Conservation (phyloP, 805 yeast species). For the Kodamaea jinghongensis region DNA sequence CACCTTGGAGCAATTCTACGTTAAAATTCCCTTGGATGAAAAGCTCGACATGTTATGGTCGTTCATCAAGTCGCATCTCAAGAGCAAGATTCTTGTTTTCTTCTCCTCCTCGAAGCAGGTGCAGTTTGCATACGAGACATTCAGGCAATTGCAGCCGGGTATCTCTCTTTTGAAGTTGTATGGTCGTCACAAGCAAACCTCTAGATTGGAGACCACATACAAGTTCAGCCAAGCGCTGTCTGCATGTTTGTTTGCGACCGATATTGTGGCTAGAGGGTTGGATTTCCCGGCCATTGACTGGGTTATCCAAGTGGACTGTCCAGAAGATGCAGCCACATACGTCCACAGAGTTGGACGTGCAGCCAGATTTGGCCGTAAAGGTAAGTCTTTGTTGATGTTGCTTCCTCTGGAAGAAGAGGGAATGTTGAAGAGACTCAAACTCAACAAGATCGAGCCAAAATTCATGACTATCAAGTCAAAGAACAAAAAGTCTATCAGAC, state of each 20-base stretch:
- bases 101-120: slow-evolving; percentile 88
- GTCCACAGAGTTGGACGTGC: slow-evolving; percentile 89
- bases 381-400: slow-evolving; percentile 78
- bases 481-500: slow-evolving; percentile 69
- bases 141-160: slow-evolving; percentile 88
- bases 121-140: slow-evolving; percentile 82
- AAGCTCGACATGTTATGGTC: slow-evolving; percentile 86
- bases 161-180: slow-evolving; percentile 80
- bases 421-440: slow-evolving; percentile 60
- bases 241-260: slow-evolving; percentile 85
- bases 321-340: slow-evolving; percentile 86
- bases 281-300: slow-evolving; percentile 93
- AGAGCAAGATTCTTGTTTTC: slow-evolving; percentile 76
- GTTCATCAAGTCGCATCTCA: slow-evolving; percentile 78
- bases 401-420: slow-evolving; percentile 81
- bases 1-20: slow-evolving; percentile 78
- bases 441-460: slow-evolving; percentile 65
- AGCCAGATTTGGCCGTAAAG: slow-evolving; percentile 82
- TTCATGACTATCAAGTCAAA: slow-evolving; percentile 72
- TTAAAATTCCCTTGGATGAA: slow-evolving; percentile 68
- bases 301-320: slow-evolving; percentile 92
- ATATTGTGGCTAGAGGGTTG: slow-evolving; percentile 87
- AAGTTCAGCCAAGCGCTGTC: slow-evolving; percentile 77
- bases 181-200: slow-evolving; percentile 89
- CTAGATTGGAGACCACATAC: slow-evolving; percentile 76